Evolutionary conservation across 2,329 filamentous ascomycete genomes (phyloP).

Genomic region (Catunica adiposa): DNA sequence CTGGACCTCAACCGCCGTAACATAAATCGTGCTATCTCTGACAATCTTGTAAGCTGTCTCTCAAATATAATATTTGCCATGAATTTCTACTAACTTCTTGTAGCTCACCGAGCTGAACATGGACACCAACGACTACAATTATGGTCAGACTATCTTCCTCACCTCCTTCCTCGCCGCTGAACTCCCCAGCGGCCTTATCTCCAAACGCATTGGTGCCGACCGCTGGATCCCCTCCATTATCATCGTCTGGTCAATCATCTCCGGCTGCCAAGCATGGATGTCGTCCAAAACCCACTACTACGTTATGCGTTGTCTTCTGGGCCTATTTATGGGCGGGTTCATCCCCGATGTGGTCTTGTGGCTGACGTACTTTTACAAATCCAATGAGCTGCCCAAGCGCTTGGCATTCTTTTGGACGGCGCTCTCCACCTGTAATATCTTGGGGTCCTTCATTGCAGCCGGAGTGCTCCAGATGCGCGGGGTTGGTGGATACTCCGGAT

Average conservation of each 20-base stretch:
- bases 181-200: conserved; percentile 32
- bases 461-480: conserved; percentile 24
- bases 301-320: conserved; percentile 27
- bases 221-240: conserved; percentile 29
- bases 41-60: conserved; percentile 21
- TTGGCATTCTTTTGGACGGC: conserved; percentile 21
- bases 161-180: conserved; percentile 31
- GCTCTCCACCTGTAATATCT: conserved; percentile 17
- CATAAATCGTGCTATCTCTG: conserved; percentile 28
- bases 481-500: conserved; percentile 23
- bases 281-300: conserved; percentile 24
- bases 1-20: conserved; percentile 31
- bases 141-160: conserved; percentile 28
- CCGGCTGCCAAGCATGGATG: conserved; percentile 24
- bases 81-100: not conserved
- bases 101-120: conserved; percentile 25
- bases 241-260: conserved; percentile 25
- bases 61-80: not conserved
- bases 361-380: conserved; percentile 22
- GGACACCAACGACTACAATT: conserved; percentile 31
- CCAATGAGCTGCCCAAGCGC: conserved; percentile 19
- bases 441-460: conserved; percentile 32
- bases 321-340: conserved; percentile 33
- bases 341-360: conserved; percentile 26
- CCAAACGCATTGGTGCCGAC: conserved; percentile 34